These are phyloP conservation scores for Vachellia collinsii DNA, from an alignment of 306 rosid genomes.

Conservation along the genomic window DNA sequence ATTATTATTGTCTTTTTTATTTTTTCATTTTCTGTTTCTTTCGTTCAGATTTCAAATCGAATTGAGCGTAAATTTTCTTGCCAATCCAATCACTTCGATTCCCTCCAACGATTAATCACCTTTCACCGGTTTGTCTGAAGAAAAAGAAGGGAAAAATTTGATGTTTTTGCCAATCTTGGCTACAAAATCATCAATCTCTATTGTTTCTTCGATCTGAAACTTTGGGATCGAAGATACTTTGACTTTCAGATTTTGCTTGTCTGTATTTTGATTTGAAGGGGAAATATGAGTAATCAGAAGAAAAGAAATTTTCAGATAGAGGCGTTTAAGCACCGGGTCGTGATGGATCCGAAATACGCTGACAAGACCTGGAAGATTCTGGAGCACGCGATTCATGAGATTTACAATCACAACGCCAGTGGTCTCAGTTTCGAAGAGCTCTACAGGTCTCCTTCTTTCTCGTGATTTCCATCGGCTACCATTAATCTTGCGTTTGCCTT, in stretches of 20 bases:
- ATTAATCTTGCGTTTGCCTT: constrained; percentile 5
- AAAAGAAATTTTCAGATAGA: constrained; percentile 94
- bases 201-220: constrained; percentile 15
- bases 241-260: constrained; percentile 18
- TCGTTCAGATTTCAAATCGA: background rate
- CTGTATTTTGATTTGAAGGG: constrained; percentile 28
- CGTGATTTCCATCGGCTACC: background rate
- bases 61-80: background rate
- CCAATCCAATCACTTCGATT: constrained; percentile 2
- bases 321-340: constrained; percentile 92
- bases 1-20: background rate
- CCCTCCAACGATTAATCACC: constrained; percentile 4
- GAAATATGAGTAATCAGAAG: constrained; percentile 87
- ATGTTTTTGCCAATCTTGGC: constrained; percentile 3
- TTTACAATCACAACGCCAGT: constrained; percentile 94
- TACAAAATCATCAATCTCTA: constrained; percentile 20
- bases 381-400: constrained; percentile 92
- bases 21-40: background rate
- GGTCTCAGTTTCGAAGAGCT: constrained; percentile 98
- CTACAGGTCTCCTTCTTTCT: constrained; percentile 63
- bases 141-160: background rate
- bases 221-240: constrained; percentile 14
- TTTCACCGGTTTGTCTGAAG: background rate
- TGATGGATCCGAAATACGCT: constrained; percentile 92
- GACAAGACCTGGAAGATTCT: constrained; percentile 94